Base-by-base conservation (phyloP, 108 stramenopile genomes). In the Conticribra weissflogii region DNA sequence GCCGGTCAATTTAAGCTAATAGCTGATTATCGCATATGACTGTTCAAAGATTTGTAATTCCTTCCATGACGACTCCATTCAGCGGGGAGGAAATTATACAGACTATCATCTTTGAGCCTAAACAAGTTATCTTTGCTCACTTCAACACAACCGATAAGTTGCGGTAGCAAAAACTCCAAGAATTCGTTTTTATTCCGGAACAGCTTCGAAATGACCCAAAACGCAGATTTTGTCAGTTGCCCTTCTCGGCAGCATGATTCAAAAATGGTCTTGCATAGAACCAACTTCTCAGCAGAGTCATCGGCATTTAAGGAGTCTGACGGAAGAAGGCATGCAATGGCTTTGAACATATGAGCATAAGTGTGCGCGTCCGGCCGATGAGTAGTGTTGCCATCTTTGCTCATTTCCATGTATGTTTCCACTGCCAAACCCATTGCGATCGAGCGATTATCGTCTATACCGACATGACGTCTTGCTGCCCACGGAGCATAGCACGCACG, bases 401-500 rank as follows among this genome's bases (percentile, higher is more conserved):
- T 55, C 75, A 76, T 76, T 25, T 25, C 59, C 29, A 55, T 33
- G 28, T 68, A 76, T 18, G 59, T 34, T 19, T 63, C 62, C 23
- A 68, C 29, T 21, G 62, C 75, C 25, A 63, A 50, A 24, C 63
- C 67, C 53, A 62, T 44, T 45, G 67, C 67, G 31, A 68, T 67
- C n/a, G 27, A 27, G 19, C 54, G 54, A 27, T 16, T 36, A 14
- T 0, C 30, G n/a, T 76, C 61, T 4, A 58, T 59, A 21, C 25
- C 53, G 12, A 48, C 25, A 8, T 25, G 23, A 24, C 28, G 16
- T 47, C 36, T 41, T 28, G 75, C 61, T 61, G 52, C 47, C 65
- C 59, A 76, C 28, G 75, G 75, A 7, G 75, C 59, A 29, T 76
- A 76, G 48, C 66, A 76, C 24, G 67, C 75, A 50, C 75, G 36